Conservation (phyloP, 2,329 filamentous ascomycete species). For the Celoporthe dispersa region DNA sequence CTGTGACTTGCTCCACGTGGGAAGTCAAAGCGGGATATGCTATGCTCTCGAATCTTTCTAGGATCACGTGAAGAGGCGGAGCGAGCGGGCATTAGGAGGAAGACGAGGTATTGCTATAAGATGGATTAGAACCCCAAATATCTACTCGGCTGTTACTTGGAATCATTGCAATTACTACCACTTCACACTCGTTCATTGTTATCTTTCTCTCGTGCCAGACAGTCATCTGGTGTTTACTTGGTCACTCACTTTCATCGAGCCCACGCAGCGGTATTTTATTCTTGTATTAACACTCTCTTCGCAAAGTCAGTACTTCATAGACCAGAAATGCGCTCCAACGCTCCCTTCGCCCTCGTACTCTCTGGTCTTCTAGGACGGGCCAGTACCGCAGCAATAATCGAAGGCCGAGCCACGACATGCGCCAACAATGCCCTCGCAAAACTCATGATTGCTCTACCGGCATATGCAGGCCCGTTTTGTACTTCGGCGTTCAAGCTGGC, state of each 20-base stretch:
- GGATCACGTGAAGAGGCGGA: neutral
- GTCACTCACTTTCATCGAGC: neutral
- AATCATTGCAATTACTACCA: no score
- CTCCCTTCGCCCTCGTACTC: conserved; percentile 6
- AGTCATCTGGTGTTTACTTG: neutral
- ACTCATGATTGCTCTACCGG: conserved; percentile 15
- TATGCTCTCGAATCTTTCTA: neutral
- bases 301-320: neutral
- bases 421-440: neutral
- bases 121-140: neutral
- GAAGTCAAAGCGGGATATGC: neutral
- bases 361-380: conserved; percentile 5
- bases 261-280: neutral
- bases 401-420: conserved; percentile 12
- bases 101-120: neutral
- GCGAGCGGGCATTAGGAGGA: neutral
- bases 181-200: neutral
- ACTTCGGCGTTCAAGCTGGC: conserved; percentile 10
- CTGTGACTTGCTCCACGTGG: neutral
- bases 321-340: conserved; percentile 11
- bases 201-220: neutral
- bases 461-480: conserved; percentile 17
- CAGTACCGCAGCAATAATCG: conserved; percentile 8
- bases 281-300: neutral
- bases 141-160: neutral